phyloP scores from a whole-genome alignment of 352 stramenopile genomes.

The Globisporangium perplexum region DNA sequence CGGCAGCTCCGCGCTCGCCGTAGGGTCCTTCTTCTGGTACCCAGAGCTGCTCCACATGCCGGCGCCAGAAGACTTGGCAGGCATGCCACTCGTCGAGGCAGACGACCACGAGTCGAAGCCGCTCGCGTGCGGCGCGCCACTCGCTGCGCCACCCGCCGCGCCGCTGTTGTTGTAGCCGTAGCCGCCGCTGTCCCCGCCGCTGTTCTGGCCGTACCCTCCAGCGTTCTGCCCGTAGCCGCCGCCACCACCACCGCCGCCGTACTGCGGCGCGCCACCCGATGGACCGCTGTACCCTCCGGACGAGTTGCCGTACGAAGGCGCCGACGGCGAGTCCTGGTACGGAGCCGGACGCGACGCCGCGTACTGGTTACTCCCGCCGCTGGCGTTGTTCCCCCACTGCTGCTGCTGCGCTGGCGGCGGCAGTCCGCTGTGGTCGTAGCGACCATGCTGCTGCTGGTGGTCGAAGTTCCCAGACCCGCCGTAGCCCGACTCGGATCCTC shows the following conservation, averaged over 20 bases:
- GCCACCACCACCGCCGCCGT: conserved; percentile 7
- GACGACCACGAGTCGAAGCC: conserved; percentile 59
- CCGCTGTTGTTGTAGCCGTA: conserved; percentile 25
- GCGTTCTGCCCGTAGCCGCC: conserved; percentile 16
- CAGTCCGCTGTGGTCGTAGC: conserved; percentile 6
- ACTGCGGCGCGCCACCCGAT: conserved; percentile 6
- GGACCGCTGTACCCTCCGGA: conserved; percentile 15
- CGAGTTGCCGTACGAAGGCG: conserved; percentile 17
- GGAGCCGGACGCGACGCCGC: conserved; percentile 32
- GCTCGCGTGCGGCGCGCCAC: conserved; percentile 14
- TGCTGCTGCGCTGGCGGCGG: conserved; percentile 13
- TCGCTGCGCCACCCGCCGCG: neutral
- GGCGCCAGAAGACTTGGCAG: conserved; percentile 30
- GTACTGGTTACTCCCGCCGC: conserved; percentile 9
- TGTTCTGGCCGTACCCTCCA: conserved; percentile 16
- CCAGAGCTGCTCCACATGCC: conserved; percentile 79
- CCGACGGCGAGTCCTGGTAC: conserved; percentile 51
- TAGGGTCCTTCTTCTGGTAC: conserved; percentile 70
- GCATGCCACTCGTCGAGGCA: conserved; percentile 17
- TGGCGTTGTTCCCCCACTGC: conserved; percentile 40
- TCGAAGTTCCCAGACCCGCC: conserved; percentile 12
- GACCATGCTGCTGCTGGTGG: conserved; percentile 10
- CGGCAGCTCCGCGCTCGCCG: conserved; percentile 22
- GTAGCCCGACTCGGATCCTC: conserved; percentile 3
- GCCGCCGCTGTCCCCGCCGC: neutral